These are phyloP conservation scores for Hyphochytrium catenoides DNA, from an alignment of 352 stramenopile species.

Conservation along the genomic window DNA sequence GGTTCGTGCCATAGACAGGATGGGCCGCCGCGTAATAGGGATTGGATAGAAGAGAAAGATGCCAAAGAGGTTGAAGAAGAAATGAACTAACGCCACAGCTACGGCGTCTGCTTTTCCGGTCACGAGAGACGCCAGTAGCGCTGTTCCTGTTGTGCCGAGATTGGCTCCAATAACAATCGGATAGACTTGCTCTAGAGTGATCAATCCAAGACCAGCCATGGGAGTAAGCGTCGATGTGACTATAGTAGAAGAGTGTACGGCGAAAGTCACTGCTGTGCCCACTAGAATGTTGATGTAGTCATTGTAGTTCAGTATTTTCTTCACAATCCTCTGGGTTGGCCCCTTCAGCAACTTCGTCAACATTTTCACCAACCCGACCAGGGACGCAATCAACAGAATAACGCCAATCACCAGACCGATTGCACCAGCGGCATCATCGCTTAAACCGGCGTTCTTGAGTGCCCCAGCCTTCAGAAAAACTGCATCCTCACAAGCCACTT, in stretches of 20 bases:
- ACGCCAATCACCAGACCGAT: slow-evolving; percentile 9
- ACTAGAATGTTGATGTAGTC: slow-evolving; percentile 37
- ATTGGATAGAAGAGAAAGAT: slow-evolving; percentile 53
- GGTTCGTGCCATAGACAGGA: no score
- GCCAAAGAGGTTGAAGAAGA: slow-evolving; percentile 52
- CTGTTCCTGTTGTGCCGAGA: slow-evolving; percentile 47
- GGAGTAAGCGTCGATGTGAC: slow-evolving; percentile 45
- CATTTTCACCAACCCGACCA: slow-evolving; percentile 11
- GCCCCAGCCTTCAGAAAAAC: slow-evolving; percentile 5
- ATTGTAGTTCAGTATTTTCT: slow-evolving; percentile 40
- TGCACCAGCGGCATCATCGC: slow-evolving; percentile 4
- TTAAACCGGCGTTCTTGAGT: slow-evolving; percentile 5
- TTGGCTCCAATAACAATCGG: slow-evolving; percentile 55
- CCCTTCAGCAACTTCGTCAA: slow-evolving; percentile 18
- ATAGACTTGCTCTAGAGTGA: slow-evolving; percentile 36
- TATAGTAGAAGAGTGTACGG: slow-evolving; percentile 43
- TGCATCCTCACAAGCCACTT: slow-evolving; percentile 10
- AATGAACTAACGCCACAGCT: slow-evolving; percentile 33
- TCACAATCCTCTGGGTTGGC: slow-evolving; percentile 33
- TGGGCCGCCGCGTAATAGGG: slow-evolving; percentile 31
- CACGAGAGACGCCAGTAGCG: slow-evolving; percentile 30
- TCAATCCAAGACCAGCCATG: slow-evolving; percentile 32
- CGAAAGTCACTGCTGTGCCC: slow-evolving; percentile 29
- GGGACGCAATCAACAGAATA: slow-evolving; percentile 6
- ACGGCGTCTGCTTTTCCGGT: slow-evolving; percentile 19